Base-by-base conservation (phyloP, 768 basidiomycete species). In the Rhizopogon sp. region DNA sequence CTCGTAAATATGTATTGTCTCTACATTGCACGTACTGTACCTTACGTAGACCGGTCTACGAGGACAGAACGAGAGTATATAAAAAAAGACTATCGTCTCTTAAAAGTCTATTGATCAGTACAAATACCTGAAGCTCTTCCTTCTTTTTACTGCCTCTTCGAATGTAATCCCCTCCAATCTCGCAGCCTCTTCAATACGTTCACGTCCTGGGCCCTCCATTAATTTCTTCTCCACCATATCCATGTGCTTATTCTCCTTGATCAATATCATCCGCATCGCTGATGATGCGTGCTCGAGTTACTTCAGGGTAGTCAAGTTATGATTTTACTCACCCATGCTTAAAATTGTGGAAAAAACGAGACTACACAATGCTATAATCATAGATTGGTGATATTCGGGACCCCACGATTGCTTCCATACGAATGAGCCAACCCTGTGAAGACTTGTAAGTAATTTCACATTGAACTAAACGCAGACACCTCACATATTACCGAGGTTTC, bases 401-500 rank as follows among this genome's bases (percentile, higher is more conserved):
- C 81, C 74, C 83, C 84, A 87, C n/a, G 64, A 62, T 3, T 78
- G 62, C 60, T 80, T 80, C 85, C 85, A 87, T 0, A 78, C 75
- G 60, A 79, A 85, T 0, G 83, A 83, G 3, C 81, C 79, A 60
- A 82, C 80, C 3, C 84, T 85, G 44, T 40, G 3, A 9, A n/a
- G 39, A 37, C 6, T 10, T 6, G 20, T 57, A 7, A 52, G 31
- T 25, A 14, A 33, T 29, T 10, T 13, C 2, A 25, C 11, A 13
- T 20, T 29, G 41, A 13, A 2, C 6, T 17, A 16, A 50, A 3
- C 6, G 37, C 20, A 22, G 17, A 41, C 37, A 10, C 71, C 79
- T n/a, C 63, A 85, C 84, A 86, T 51, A 58, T 76, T 79, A 8
- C 83, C 83, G 3, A 84, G 62, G 57, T 81, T 83, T 22, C 78